phyloP scores from a whole-genome alignment of 225 moss, liverwort and hornwort species.

The Sphagnum tenellum region DNA sequence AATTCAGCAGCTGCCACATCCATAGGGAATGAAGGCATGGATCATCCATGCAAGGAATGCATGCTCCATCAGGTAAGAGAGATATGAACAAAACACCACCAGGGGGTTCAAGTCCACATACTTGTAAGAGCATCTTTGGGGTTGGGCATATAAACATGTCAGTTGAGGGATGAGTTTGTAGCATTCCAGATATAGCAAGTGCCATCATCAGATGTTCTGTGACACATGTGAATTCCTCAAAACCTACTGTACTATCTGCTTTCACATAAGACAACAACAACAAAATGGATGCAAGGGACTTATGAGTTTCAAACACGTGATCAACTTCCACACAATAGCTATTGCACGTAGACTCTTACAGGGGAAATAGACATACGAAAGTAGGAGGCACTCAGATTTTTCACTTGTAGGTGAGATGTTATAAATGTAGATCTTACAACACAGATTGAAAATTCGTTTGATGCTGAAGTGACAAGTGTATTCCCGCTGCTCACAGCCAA shows the following conservation, averaged over 20 bases:
- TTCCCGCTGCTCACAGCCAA: constrained; percentile 89
- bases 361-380: constrained; percentile 56
- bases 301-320: too few relatives aligned
- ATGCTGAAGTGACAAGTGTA: constrained; percentile 83
- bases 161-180: constrained; percentile 65
- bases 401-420: too few relatives aligned
- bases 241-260: neutral
- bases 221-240: neutral
- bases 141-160: constrained; percentile 90
- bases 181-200: constrained; percentile 99
- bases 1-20: too few relatives aligned
- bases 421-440: constrained; percentile 51
- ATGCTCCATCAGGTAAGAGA: too few relatives aligned
- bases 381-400: constrained; percentile 59
- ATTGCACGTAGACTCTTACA: too few relatives aligned
- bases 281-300: too few relatives aligned
- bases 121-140: constrained; percentile 77
- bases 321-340: too few relatives aligned
- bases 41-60: too few relatives aligned
- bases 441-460: constrained; percentile 90
- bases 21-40: too few relatives aligned
- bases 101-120: constrained; percentile 6
- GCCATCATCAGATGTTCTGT: constrained; percentile 89
- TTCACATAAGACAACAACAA: too few relatives aligned
- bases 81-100: too few relatives aligned